These are phyloP conservation scores for Alnus glutinosa DNA, from an alignment of 306 rosid species.

Conservation along the genomic window DNA sequence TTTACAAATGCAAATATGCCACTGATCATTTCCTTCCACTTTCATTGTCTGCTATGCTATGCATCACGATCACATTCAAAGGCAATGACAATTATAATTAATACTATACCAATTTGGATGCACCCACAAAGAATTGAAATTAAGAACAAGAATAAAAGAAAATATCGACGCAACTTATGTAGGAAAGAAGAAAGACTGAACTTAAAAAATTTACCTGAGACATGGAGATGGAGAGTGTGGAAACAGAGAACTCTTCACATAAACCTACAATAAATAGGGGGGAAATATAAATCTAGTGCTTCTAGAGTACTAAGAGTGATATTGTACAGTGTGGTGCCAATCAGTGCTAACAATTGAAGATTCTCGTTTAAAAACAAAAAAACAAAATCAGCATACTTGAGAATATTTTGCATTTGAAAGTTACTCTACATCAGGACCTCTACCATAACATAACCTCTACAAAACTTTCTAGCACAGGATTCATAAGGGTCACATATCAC, in stretches of 20 bases:
- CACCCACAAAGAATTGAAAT: background rate
- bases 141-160: background rate
- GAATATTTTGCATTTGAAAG: background rate
- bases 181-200: constrained; percentile 4
- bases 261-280: constrained; percentile 51
- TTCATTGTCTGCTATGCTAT: background rate
- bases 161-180: background rate
- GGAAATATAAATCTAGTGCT: background rate
- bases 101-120: background rate
- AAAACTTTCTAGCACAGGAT: too few relatives aligned
- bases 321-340: background rate
- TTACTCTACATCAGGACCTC: background rate
- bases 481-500: too few relatives aligned
- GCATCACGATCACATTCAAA: background rate
- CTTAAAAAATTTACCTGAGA: constrained; percentile 50
- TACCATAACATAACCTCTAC: too few relatives aligned
- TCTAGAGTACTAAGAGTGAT: background rate
- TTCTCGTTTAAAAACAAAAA: too few relatives aligned
- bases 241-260: constrained; percentile 73
- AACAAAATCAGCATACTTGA: background rate
- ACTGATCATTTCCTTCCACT: background rate
- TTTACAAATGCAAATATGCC: background rate
- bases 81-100: background rate
- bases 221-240: constrained; percentile 79
- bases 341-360: background rate